These are phyloP conservation scores for Aspergillus biplanus DNA, from an alignment of 495 filamentous ascomycete genomes.

Conservation along the genomic window DNA sequence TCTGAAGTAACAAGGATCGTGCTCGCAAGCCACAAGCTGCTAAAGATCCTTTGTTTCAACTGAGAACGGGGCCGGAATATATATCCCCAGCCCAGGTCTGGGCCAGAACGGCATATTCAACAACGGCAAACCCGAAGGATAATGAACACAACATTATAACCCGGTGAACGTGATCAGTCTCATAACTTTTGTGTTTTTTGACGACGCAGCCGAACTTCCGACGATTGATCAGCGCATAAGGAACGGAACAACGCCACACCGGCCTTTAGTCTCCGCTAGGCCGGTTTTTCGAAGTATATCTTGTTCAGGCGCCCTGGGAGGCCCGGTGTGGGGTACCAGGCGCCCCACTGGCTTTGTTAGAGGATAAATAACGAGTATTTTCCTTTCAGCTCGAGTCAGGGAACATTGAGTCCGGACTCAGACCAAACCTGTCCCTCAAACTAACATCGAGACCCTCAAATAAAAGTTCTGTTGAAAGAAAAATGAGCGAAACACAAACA, in stretches of 20 bases:
- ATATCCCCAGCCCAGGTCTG: too few relatives aligned
- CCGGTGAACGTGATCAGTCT: background rate
- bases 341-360: background rate
- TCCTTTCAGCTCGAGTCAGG: background rate
- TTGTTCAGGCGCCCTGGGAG: background rate
- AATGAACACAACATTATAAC: too few relatives aligned
- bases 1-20: too few relatives aligned
- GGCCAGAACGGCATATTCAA: too few relatives aligned
- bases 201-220: background rate
- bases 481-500: background rate
- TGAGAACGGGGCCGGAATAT: too few relatives aligned
- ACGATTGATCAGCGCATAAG: background rate
- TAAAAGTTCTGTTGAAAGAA: background rate
- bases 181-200: background rate
- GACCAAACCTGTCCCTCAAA: background rate
- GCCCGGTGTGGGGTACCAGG: background rate
- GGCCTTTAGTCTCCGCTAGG: background rate
- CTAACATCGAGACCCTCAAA: background rate
- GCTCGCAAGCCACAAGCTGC: too few relatives aligned
- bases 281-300: too few relatives aligned
- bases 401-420: background rate
- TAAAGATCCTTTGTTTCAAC: too few relatives aligned
- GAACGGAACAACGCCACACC: background rate
- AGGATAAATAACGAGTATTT: background rate
- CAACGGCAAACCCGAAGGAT: too few relatives aligned